Conservation (phyloP, 2,329 filamentous ascomycete genomes). For the Fusarium proliferatum region DNA sequence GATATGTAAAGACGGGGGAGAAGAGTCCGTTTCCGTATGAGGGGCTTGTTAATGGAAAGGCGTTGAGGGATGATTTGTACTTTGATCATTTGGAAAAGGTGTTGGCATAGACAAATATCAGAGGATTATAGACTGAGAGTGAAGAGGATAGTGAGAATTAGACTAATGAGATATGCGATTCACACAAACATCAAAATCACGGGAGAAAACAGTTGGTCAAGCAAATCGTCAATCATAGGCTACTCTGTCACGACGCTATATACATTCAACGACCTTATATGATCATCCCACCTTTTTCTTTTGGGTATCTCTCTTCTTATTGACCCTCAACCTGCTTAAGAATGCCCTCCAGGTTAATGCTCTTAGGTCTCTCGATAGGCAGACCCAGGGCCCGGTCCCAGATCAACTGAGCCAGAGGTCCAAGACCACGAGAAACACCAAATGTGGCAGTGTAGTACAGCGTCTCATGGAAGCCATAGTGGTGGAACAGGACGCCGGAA, state of each 20-base stretch:
- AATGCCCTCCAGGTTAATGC: conserved; percentile 90
- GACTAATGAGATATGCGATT: background rate
- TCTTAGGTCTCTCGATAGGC: conserved; percentile 98
- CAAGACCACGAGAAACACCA: conserved; percentile 77
- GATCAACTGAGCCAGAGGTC: conserved; percentile 91
- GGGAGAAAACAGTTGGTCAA: background rate
- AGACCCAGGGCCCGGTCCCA: conserved; percentile 95
- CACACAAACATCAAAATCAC: background rate
- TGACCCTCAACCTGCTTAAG: conserved; percentile 71
- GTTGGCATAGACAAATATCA: conserved; percentile 23
- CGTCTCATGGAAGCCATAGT: conserved; percentile 97
- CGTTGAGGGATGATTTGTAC: conserved; percentile 56
- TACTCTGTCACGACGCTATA: conserved; percentile 33
- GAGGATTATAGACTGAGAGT: background rate
- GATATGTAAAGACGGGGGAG: conserved; percentile 55
- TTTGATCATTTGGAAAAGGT: conserved; percentile 57
- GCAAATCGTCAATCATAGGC: conserved; percentile 30
- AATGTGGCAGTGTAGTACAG: conserved; percentile 89
- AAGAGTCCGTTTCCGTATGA: conserved; percentile 57
- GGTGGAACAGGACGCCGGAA: conserved; percentile 95
- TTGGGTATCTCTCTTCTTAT: conserved; percentile 44
- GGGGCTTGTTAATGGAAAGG: conserved; percentile 50
- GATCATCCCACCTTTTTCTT: conserved; percentile 21
- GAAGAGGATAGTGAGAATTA: background rate
- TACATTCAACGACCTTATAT: conserved; percentile 36